Base-by-base conservation (phyloP, 2,329 filamentous ascomycete genomes). In the Diplodia intermedia region DNA sequence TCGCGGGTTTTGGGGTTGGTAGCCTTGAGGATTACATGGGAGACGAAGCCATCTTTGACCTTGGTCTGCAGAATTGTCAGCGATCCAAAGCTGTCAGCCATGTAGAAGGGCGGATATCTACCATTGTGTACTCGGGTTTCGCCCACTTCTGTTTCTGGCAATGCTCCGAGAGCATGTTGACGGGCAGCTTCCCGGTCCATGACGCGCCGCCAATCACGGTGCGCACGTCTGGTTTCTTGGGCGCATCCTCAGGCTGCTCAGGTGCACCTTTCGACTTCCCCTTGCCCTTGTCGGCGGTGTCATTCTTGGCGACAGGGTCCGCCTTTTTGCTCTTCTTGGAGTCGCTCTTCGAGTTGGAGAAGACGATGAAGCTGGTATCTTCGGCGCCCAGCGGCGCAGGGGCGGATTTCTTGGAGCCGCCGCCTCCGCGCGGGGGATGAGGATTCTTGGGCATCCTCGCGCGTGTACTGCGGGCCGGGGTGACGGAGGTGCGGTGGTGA, bases 141-240 rank as follows among this genome's bases (percentile, higher is more conserved):
- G 93, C 91, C 95, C 95, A 99, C 77, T 92, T 93, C 79, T 97
- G 92, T 79, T 94, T 96, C 81, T 97, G 93, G 75, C 94, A 97
- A 80, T 97, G 92, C 83, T 98, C 95, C 43, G 91, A 92, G 71
- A 98, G 87, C 74, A 98, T 86, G 77, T 97, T 97, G 71, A 97
- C 91, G 1, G 95, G 95, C 38, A 99, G 83, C 79, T 99, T 99
- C 50, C 95, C 95, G 0, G 95, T 99, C 95, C 95, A 99, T 73
- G 93, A 97, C 69, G 93, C 89, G 60, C 95, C 95, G 52, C 93
- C 95, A 75, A 99, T 97, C 71, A 99, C 83, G 73, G 96, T 92
- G 79, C 86, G 82, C 26, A 86, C 86, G 60, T 87, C 84, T 50
- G 87, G 86, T 72, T 86, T 88, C 77, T 88, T 88, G n/a, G 82